Evolutionary conservation across 2,329 filamentous ascomycete species (phyloP).

Genomic region (Diplodia scrobiculata): DNA sequence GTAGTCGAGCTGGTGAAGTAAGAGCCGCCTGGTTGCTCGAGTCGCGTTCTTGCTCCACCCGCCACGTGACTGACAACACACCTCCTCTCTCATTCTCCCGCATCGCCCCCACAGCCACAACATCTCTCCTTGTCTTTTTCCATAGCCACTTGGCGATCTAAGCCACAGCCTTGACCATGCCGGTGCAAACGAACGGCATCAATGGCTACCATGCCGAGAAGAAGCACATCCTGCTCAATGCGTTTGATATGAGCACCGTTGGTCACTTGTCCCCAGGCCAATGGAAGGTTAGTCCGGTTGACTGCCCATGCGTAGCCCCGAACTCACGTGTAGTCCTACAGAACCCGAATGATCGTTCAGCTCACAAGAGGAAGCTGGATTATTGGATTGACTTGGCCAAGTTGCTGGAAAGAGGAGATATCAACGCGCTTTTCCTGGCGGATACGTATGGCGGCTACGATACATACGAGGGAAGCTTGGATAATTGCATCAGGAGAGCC

Average conservation of each 20-base stretch:
- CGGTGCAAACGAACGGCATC: constrained; percentile 3
- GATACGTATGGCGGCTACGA: constrained; percentile 68
- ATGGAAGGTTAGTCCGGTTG: constrained; percentile 58
- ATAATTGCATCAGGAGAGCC: constrained; percentile 63
- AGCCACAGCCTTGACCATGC: constrained; percentile 11
- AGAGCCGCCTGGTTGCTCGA: background rate
- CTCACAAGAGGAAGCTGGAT: constrained; percentile 61
- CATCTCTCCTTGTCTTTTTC: background rate
- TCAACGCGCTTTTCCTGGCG: constrained; percentile 67
- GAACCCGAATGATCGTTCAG: constrained; percentile 64
- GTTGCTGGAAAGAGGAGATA: constrained; percentile 62
- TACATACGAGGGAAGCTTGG: constrained; percentile 61
- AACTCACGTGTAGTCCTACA: constrained; percentile 35
- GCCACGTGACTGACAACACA: background rate
- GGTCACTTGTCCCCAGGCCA: constrained; percentile 67
- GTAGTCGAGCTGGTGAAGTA: no score
- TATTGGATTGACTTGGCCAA: constrained; percentile 68
- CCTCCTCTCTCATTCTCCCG: no score
- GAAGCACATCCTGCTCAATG: constrained; percentile 64
- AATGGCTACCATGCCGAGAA: constrained; percentile 36
- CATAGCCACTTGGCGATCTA: constrained; percentile 6
- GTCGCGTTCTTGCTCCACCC: background rate
- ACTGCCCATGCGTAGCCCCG: constrained; percentile 10
- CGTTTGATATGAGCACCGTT: constrained; percentile 67
- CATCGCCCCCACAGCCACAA: no score